Evolutionary conservation across 352 stramenopile genomes (phyloP).

Genomic region (Phytophthora fragariae): DNA sequence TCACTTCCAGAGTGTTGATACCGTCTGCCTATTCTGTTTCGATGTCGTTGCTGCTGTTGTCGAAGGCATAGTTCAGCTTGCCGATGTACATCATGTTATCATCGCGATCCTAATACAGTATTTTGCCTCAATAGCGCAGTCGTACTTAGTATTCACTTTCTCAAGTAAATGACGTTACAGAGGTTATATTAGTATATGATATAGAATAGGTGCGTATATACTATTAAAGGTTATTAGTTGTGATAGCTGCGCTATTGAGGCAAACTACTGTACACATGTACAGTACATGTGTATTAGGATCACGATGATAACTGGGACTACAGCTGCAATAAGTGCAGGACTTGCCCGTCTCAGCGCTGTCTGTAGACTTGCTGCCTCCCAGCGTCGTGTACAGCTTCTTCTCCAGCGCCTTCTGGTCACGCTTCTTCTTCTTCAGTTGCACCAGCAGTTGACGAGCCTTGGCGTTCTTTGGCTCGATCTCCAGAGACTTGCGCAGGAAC

Average conservation of each 20-base stretch:
- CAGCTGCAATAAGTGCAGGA: conserved; percentile 48
- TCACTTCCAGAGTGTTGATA: neutral
- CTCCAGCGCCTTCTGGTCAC: conserved; percentile 61
- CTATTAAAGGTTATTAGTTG: no score
- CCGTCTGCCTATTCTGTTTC: conserved; percentile 8
- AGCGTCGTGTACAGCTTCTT: conserved; percentile 80
- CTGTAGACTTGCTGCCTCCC: conserved; percentile 33
- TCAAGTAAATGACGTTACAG: no score
- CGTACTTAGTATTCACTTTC: no score
- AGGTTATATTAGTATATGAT: no score
- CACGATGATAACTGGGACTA: conserved; percentile 59
- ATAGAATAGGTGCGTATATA: no score
- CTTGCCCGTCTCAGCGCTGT: conserved; percentile 24
- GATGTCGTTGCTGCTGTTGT: conserved; percentile 6
- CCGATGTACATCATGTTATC: conserved; percentile 49
- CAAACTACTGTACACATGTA: no score
- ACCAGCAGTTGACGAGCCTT: conserved; percentile 72
- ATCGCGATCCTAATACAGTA: no score
- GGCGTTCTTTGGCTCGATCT: conserved; percentile 70
- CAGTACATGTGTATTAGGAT: conserved; percentile 67
- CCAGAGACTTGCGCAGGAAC: conserved; percentile 68
- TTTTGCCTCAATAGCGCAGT: no score
- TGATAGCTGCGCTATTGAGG: no score
- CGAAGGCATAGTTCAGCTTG: conserved; percentile 58
- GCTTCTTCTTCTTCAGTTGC: conserved; percentile 76